Conservation (phyloP, 148 eudicot species). For the Heliamphora exappendiculata region DNA sequence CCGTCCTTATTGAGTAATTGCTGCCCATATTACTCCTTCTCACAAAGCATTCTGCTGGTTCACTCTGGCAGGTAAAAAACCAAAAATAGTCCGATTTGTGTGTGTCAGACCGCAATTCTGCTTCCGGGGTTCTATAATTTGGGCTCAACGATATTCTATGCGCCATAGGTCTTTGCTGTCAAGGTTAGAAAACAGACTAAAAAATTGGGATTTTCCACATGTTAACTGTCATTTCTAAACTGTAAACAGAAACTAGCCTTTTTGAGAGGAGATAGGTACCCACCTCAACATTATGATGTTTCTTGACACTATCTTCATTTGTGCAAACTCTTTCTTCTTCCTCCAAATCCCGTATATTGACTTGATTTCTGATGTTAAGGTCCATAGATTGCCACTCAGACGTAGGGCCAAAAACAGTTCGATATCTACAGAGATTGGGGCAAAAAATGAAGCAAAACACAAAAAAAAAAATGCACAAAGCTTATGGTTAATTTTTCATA, state of each 20-base stretch:
- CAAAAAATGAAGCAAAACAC: background rate
- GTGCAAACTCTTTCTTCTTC: conserved; percentile 15
- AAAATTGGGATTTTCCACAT: background rate
- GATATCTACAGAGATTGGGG: conserved; percentile 15
- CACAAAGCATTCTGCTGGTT: conserved; percentile 17
- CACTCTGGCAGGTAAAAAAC: conserved; percentile 24
- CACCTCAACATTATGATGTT: conserved; percentile 17
- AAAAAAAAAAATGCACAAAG: background rate
- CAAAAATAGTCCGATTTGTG: conserved; percentile 21
- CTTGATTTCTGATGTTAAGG: conserved; percentile 15
- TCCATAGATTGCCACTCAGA: conserved; percentile 23
- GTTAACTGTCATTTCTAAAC: background rate
- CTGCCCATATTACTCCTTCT: background rate
- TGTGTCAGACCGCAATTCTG: conserved; percentile 17
- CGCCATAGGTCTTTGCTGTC: conserved; percentile 20
- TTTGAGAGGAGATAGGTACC: conserved; percentile 11
- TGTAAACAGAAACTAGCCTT: background rate
- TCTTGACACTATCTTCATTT: conserved; percentile 14
- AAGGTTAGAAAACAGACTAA: conserved; percentile 3
- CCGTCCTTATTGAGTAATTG: conserved; percentile 1
- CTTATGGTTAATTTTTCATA: background rate
- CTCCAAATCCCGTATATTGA: conserved; percentile 16
- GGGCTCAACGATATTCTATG: conserved; percentile 26
- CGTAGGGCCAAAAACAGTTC: conserved; percentile 30
- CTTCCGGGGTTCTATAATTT: conserved; percentile 13